Base-by-base conservation (phyloP, 2,329 filamentous ascomycete genomes). In the Penicillium aurantiogriseum region DNA sequence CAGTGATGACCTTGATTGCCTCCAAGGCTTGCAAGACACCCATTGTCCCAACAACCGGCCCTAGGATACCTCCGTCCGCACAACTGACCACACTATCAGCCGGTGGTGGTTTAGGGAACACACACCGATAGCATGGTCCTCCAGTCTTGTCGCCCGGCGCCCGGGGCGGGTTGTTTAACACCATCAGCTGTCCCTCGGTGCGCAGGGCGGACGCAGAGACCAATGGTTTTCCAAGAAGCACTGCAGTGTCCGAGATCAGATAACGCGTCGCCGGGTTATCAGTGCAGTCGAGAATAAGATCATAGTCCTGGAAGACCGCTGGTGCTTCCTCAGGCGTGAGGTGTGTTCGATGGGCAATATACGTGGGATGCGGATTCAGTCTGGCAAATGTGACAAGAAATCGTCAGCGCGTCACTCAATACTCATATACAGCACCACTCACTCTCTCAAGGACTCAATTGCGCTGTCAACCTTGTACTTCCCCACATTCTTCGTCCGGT, bases 241-340 rank as follows among this genome's bases (percentile, higher is more conserved):
- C 89, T 65, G 91, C 95, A 17, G 89, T 85, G 71, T 99, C 94
- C 0, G 91, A 96, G 63, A 97, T 90, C 45, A 97, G 83, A 72
- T 99, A 97, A 43, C 94, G 89, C 0, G 91, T 90, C 1, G 90
- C 88, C 0, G 94, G 93, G 63, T 93, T 92, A 74, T 99, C 94
- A 10, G 93, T 97, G 73, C 94, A 99, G 74, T 99, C 94, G 13
- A 99, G 85, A 2, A 97, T 85, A 0, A 97, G 66, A 67, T 96
- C 91, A 70, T 96, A 97, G 4, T 79, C 67, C 0, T 79, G 76
- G 55, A 96, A 84, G 40, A 91, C 85, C 0, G 79, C 73, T 7
- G 85, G 76, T 0, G 91, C 89, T 51, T 88, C 90, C 57, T 85
- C 77, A 0, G 91, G 82, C 0, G 84, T 85, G 15, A 97, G 82